Evolutionary conservation across 805 yeast species (phyloP), one percentile per base, ranked within the genome.

Genomic region (Teunomyces tritomae): DNA sequence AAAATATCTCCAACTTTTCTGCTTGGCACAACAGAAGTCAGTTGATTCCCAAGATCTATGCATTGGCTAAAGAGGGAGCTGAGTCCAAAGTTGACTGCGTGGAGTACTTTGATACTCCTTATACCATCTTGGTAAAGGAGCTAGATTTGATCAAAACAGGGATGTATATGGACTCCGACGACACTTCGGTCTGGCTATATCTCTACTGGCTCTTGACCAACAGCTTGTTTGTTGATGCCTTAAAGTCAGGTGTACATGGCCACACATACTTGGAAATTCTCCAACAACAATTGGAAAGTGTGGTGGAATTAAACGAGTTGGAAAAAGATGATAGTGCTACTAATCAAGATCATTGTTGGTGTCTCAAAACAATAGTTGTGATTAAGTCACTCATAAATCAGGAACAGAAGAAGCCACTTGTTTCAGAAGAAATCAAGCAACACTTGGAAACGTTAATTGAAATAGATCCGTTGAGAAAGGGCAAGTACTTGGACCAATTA

Each of bases 11-110:
- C 33, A 94, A 94, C 65, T 94, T 86, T 59, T 88, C 96, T 2
- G 98, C 99, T 5, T 90, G 96, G 96, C 97, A 92, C 64, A 88
- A 89, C 63, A 74, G 98, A 52, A 78, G 89, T 1, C 83, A 80
- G 48, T 67, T 91, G 49, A 76, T 92, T 9, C 82, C 84, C 2
- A 67, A 66, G 44, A 63, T 87, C 44, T 74, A 80, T 46, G 53
- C 57, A 0, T 44, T 53, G 39, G 40, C 55, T 17, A 41, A 43
- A 3, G 39, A 45, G 33, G 26, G 39, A 7, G 20, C n/a, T 7
- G 47, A 51, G 17, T 45, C 43, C 14, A 11, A 41, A 40, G 33
- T 37, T 20, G 42, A 41, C 10, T 48, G 11, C 2, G 16, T 11
- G 1, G 24, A 49, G 45, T 32, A 65, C 2, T 74, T 76, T 46